Evolutionary conservation across 768 basidiomycete genomes (phyloP), one percentile per base, ranked within the genome.

Genomic region (Russula sp.): DNA sequence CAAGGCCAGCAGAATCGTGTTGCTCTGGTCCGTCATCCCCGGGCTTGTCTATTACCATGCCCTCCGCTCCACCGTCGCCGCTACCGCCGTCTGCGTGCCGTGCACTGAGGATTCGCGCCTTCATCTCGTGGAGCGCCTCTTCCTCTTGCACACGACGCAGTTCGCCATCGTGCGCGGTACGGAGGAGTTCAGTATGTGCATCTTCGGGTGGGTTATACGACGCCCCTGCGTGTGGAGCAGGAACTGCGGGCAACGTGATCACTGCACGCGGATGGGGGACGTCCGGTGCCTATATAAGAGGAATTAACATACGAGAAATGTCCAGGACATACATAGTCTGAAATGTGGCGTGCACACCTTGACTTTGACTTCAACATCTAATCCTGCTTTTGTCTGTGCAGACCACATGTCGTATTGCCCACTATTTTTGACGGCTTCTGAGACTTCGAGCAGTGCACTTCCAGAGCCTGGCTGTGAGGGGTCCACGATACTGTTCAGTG

Each of bases 171-270:
- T 84, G 79, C 0, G 93, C 94, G 54, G 81, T 73, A 13, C 80
- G 74, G 22, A 98, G 70, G 5, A 96, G 81, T 52, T 83, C 83
- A 53, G 83, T 80, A 67, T 96, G 90, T 0, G 86, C 83, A 4
- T 81, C 78, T 1, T 81, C 83, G 0, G 85, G 83, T 0, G 94
- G 94, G 70, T 97, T 97, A 71, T 98, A 98, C 18, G 92, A 94
- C 3, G 87, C 81, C 20, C 94, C 94, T 36, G 83, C 83, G 66
- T 90, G 90, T 0, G 94, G 94, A 3, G 84, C 74, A 1, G 76
- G 67, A 0, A 93, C 81, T 0, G 90, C 87, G 1, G 87, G 83
- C 0, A 88, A 65, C 9, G 80, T 77, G 61, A 91, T 91, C 22
- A 72, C 59, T 22, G 81, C 68, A 43, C 81, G 79, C 0, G 79